These are phyloP conservation scores for Heritiera littoralis DNA, from an alignment of 345 rosid genomes.

Conservation along the genomic window DNA sequence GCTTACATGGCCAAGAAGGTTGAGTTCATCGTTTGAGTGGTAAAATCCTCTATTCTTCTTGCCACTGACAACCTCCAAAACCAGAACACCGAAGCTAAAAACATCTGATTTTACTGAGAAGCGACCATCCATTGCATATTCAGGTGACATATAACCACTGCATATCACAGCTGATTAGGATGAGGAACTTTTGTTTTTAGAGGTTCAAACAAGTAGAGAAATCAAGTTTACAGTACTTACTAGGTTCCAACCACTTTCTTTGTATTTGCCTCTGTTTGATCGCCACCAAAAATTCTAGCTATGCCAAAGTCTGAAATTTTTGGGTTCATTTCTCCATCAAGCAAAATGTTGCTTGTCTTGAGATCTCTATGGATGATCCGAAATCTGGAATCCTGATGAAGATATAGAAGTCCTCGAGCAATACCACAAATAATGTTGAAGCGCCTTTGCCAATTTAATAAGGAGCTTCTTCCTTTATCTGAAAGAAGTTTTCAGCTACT, in stretches of 20 bases:
- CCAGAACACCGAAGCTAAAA: conserved; percentile 75
- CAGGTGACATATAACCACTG: conserved; percentile 87
- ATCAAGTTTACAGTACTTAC: conserved; percentile 43
- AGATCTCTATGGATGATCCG: conserved; percentile 81
- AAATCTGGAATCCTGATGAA: conserved; percentile 81
- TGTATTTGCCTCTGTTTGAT: conserved; percentile 62
- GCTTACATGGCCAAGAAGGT: conserved; percentile 82
- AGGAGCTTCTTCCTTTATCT: conserved; percentile 48
- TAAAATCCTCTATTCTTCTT: conserved; percentile 73
- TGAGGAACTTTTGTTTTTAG: not conserved
- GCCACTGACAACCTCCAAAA: conserved; percentile 64
- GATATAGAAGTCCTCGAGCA: conserved; percentile 75
- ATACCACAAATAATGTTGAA: conserved; percentile 65
- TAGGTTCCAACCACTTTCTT: conserved; percentile 75
- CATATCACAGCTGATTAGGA: conserved; percentile 8
- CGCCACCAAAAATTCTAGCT: conserved; percentile 80
- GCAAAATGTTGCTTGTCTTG: conserved; percentile 76
- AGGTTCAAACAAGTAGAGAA: not conserved
- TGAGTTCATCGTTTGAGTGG: conserved; percentile 53
- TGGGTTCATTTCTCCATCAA: conserved; percentile 64
- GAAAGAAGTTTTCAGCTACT: conserved; percentile 5
- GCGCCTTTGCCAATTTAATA: conserved; percentile 61
- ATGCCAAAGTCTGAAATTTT: conserved; percentile 87
- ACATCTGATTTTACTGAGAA: conserved; percentile 74
- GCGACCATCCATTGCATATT: conserved; percentile 76